Base-by-base conservation (phyloP, 1,139 yeast genomes). In the Suhomyces anneliseae region DNA sequence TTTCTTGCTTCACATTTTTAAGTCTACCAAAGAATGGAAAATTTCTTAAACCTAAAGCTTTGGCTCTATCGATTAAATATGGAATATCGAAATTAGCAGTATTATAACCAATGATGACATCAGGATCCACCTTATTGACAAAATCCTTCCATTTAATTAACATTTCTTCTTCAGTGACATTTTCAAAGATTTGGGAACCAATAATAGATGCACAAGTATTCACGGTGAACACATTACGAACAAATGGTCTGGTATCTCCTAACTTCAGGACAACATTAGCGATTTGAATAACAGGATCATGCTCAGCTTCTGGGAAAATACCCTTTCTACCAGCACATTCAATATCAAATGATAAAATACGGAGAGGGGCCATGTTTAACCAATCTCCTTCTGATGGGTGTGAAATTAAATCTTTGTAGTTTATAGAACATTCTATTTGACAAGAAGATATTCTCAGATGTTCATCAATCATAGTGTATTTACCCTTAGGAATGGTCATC, bases 311-410 rank as follows among this genome's bases (percentile, higher is more conserved):
- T 0, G 99, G 99, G 65, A 95, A 95, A 15, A 93, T 79, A 45
- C 99, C 99, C 54, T 90, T 88, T 67, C 99, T 82, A 43, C 99
- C 99, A 7, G 99, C 95, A 78, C 99, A 95, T 69, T 95, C 99
- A 52, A 95, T 93, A 74, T 95, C 99, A 65, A 93, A 93, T 9
- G 98, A 90, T 53, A 95, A 73, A 40, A 95, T 85, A 61, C 99
- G 85, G 51, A 95, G 76, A 0, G 99, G 99, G 0, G 99, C 98
- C 73, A 89, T 87, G 56, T 85, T 87, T 39, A 90, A 79, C 95
- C 96, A 95, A 52, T 90, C 92, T 3, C 97, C 98, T 62, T 93
- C 98, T 0, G 97, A 79, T 4, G 89, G 79, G 63, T 90, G 98
- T 1, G 96, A 77, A 1, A 88, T 65, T 49, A 95, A 67, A 55